Percentiles rank a stretch among this genome's conserved stretches.
phyloP scores from a whole-genome alignment of 257 asterid genomes.

The Euphrasia confusa region DNA sequence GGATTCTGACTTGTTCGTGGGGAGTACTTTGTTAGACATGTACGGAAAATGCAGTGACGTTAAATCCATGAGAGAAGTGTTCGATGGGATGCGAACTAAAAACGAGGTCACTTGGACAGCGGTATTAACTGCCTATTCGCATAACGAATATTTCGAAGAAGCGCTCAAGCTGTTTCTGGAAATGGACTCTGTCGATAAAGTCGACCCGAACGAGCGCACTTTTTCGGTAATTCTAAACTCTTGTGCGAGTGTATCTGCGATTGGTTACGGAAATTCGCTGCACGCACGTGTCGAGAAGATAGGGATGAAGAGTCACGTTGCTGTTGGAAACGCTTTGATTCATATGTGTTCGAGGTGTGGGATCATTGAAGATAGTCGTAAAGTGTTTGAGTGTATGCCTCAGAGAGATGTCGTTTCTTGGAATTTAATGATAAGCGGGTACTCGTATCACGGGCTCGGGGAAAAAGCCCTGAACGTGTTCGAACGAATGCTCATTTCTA shows the following conservation, averaged over 20 bases:
- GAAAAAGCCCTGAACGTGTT: slow-evolving; percentile 52
- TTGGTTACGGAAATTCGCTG: slow-evolving; percentile 60
- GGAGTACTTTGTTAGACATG: slow-evolving; percentile 64
- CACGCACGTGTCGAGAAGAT: slow-evolving; percentile 56
- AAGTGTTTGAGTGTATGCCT: slow-evolving; percentile 39
- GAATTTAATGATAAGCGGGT: slow-evolving; percentile 74
- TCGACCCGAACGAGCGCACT: slow-evolving; percentile 72
- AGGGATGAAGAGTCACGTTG: slow-evolving; percentile 44
- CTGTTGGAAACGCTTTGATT: slow-evolving; percentile 61
- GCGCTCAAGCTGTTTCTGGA: slow-evolving; percentile 51
- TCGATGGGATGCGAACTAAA: slow-evolving; percentile 34
- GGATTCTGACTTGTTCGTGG: slow-evolving; percentile 46
- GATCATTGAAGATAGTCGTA: slow-evolving; percentile 47
- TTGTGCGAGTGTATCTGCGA: slow-evolving; percentile 65
- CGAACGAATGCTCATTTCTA: slow-evolving; percentile 46
- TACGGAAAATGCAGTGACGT: slow-evolving; percentile 79
- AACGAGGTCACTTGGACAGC: slow-evolving; percentile 83
- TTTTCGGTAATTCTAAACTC: slow-evolving; percentile 65
- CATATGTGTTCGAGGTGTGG: slow-evolving; percentile 73
- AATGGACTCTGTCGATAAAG: slow-evolving; percentile 43
- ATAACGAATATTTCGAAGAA: slow-evolving; percentile 72
- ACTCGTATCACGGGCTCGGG: slow-evolving; percentile 73
- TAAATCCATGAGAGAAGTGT: slow-evolving; percentile 36
- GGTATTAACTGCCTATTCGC: slow-evolving; percentile 58
- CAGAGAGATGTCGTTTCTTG: slow-evolving; percentile 56